These are phyloP conservation scores for Teratosphaeria pseudoeucalypti DNA, from an alignment of 2,329 filamentous ascomycete genomes.

Conservation along the genomic window DNA sequence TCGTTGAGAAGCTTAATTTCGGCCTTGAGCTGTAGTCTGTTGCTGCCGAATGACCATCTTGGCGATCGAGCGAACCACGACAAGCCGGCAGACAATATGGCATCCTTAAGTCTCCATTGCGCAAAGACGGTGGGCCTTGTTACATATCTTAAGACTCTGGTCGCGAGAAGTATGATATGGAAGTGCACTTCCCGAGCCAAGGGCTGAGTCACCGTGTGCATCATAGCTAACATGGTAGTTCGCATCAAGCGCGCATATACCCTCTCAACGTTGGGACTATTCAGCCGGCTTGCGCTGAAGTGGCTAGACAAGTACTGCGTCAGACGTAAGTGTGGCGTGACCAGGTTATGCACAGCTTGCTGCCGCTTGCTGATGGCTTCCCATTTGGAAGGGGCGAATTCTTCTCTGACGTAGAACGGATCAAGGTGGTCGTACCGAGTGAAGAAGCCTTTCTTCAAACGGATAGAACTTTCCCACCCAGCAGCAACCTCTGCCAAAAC, in stretches of 20 bases:
- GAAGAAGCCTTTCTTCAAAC: conserved; percentile 71
- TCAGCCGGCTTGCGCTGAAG: conserved; percentile 84
- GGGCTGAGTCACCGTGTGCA: conserved; percentile 63
- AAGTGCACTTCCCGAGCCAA: conserved; percentile 88
- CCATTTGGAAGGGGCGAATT: conserved; percentile 86
- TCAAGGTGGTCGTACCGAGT: conserved; percentile 65
- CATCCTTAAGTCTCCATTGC: conserved; percentile 78
- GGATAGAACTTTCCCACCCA: conserved; percentile 80
- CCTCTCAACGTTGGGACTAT: conserved; percentile 69
- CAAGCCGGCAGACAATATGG: conserved; percentile 74
- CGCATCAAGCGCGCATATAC: conserved; percentile 74
- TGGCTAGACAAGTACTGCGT: conserved; percentile 88
- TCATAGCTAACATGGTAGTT: conserved; percentile 65
- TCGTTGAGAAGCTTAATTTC: conserved; percentile 75
- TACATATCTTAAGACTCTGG: conserved; percentile 65
- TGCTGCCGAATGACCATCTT: conserved; percentile 90
- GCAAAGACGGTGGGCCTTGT: conserved; percentile 53
- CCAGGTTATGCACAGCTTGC: conserved; percentile 67
- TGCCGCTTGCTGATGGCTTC: conserved; percentile 63
- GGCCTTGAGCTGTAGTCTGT: conserved; percentile 83
- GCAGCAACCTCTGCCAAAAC: conserved; percentile 79
- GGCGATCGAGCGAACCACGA: conserved; percentile 79
- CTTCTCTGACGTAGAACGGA: conserved; percentile 81
- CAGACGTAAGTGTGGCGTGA: conserved; percentile 76
- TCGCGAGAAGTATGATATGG: conserved; percentile 71